These are phyloP conservation scores for Fusarium temperatum DNA, from an alignment of 2,329 filamentous ascomycete species.

Conservation along the genomic window DNA sequence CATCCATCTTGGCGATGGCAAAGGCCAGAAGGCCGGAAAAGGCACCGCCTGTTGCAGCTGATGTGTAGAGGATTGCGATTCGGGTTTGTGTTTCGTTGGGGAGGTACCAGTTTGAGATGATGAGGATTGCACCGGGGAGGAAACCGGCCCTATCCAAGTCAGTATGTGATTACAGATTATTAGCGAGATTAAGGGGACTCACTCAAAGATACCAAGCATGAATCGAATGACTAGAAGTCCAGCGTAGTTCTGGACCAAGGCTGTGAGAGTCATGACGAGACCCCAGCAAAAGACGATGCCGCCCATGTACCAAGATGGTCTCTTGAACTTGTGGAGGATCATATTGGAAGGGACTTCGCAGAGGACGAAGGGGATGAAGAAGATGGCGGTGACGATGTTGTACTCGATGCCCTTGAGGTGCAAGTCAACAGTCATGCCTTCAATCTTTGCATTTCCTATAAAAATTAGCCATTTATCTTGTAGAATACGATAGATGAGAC, in stretches of 20 bases:
- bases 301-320: slow-evolving; percentile 9
- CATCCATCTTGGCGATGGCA: slow-evolving; percentile 25
- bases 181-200: not conserved
- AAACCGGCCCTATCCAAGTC: not conserved
- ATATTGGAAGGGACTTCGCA: slow-evolving; percentile 20
- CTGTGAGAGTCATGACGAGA: slow-evolving; percentile 9
- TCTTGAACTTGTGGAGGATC: slow-evolving; percentile 14
- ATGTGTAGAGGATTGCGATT: slow-evolving; percentile 27
- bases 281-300: slow-evolving; percentile 15
- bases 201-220: slow-evolving; percentile 9
- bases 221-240: slow-evolving; percentile 11
- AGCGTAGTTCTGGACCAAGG: slow-evolving; percentile 5
- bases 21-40: slow-evolving; percentile 45
- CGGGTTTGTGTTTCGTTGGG: slow-evolving; percentile 21
- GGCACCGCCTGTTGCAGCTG: slow-evolving; percentile 21
- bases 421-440: slow-evolving; percentile 41
- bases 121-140: slow-evolving; percentile 10
- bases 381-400: slow-evolving; percentile 59
- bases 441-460: slow-evolving; percentile 41
- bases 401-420: slow-evolving; percentile 58
- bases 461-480: not conserved
- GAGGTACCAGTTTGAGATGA: slow-evolving; percentile 27
- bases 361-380: slow-evolving; percentile 26
- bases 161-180: not conserved
- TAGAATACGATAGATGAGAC: not conserved